Conservation (phyloP, 2,329 filamentous ascomycete genomes). For the Neopestalotiopsis sp. region DNA sequence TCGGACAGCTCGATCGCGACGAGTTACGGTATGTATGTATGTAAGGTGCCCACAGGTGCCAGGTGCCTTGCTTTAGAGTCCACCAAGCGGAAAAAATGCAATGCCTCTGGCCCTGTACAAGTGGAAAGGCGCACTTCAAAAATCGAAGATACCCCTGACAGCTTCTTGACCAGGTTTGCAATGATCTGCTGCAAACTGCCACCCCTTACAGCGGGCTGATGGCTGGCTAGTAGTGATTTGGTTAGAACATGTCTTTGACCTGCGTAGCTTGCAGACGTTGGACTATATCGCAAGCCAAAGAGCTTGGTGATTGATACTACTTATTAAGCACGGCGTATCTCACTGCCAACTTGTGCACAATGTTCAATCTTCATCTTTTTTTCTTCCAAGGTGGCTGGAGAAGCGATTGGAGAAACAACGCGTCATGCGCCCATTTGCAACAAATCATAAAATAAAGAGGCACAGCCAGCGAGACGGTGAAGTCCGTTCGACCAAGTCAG, state of each 20-base stretch:
- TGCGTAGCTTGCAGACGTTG: background rate
- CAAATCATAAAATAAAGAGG: background rate
- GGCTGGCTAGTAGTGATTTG: conserved; percentile 4
- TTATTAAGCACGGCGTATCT: background rate
- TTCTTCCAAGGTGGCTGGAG: background rate
- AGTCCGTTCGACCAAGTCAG: background rate
- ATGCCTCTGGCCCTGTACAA: background rate
- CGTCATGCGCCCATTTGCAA: background rate
- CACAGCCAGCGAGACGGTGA: conserved; percentile 13
- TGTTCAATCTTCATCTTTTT: background rate
- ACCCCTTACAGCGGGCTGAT: conserved; percentile 8
- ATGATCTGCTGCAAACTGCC: conserved; percentile 11
- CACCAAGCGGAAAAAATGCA: conserved; percentile 3
- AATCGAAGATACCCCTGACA: background rate
- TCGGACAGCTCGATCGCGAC: background rate
- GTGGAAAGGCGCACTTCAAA: background rate
- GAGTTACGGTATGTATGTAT: background rate
- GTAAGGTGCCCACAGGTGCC: background rate
- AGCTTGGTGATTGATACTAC: background rate
- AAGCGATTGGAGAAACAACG: background rate
- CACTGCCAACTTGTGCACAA: background rate
- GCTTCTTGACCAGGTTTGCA: conserved; percentile 4
- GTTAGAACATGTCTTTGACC: conserved; percentile 9
- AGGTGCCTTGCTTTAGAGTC: background rate
- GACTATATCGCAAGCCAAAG: background rate